phyloP scores from a whole-genome alignment of 768 basidiomycete genomes.

The Lactarius trivialis region DNA sequence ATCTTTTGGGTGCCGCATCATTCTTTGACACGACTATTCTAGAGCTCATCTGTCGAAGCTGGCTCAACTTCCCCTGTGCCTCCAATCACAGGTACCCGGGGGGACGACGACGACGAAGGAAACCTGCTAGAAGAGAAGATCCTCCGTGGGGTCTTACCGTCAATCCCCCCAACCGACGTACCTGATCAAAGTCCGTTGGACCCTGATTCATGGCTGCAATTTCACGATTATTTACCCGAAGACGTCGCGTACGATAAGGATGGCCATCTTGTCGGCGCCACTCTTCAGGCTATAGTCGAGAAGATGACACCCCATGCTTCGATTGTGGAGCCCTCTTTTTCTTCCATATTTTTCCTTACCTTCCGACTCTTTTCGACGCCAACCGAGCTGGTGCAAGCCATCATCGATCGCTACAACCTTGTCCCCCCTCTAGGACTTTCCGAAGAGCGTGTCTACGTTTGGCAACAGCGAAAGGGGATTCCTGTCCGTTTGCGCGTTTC shows the following conservation, averaged over 20 bases:
- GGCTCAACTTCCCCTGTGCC: conserved; percentile 50
- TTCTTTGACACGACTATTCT: neutral
- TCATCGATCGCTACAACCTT: conserved; percentile 81
- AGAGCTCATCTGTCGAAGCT: conserved; percentile 31
- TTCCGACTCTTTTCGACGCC: conserved; percentile 90
- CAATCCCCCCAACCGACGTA: conserved; percentile 37
- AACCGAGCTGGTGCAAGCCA: conserved; percentile 60
- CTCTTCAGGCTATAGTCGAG: conserved; percentile 84
- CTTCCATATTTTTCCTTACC: conserved; percentile 88
- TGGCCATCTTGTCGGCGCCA: conserved; percentile 86
- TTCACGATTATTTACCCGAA: conserved; percentile 74
- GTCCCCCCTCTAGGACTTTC: conserved; percentile 53
- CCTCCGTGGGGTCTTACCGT: conserved; percentile 45
- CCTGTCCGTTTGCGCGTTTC: conserved; percentile 88
- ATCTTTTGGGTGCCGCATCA: neutral
- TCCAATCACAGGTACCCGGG: conserved; percentile 51
- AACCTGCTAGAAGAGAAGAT: conserved; percentile 48
- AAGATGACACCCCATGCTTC: conserved; percentile 95
- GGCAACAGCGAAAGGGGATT: conserved; percentile 83
- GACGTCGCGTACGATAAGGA: conserved; percentile 91
- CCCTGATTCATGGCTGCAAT: conserved; percentile 47
- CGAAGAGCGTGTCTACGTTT: conserved; percentile 57
- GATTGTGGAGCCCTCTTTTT: conserved; percentile 81
- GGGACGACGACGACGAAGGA: conserved; percentile 38
- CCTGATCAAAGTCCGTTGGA: conserved; percentile 29